Evolutionary conservation across 1,284 basidiomycete species (phyloP), one percentile per base, ranked within the genome.

Genomic region (Veloporphyrellus conicus): DNA sequence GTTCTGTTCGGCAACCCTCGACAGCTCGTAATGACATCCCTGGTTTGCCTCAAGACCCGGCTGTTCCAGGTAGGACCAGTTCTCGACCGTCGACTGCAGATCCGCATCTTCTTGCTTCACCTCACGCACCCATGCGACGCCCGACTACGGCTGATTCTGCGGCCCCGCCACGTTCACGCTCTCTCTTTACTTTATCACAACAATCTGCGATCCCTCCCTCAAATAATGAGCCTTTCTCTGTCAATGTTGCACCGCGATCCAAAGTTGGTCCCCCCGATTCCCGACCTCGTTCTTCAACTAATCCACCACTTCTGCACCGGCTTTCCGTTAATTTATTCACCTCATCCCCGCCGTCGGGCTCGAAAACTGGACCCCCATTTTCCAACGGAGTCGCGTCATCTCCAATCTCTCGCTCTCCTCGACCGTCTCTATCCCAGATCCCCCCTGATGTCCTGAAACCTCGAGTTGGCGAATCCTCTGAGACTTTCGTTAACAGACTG

Each of bases 281-380:
- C 20, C 73, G 81, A 47, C 75, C 74, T 37, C 81, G 82, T 27
- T 75, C 83, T 34, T 75, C 78, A 41, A 84, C 84, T n/a, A 85
- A 83, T 55, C 82, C 85, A 4, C 81, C 84, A 20, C 68, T 86
- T 46, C 65, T 88, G 28, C 82, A 82, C 58, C 78, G 86, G 36
- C 67, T 87, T 48, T 88, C 86, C n/a, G 67, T 83, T 55, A 82
- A 78, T 53, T 61, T 87, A 22, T 83, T 87, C 55, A 75, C 75
- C 16, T 71, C 76, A 45, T 72, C 77, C 15, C 66, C 72, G 28
- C 63, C 69, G 31, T 61, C 68, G 34, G 55, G 66, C 41, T 57
- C 49, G 28, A 64, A 57, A 56, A 64, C 41, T 54, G 61, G 59
- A 38, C 58, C 54, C 22, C 48, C 55, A 34, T 51, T 63, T 49